Percentiles rank a stretch among this genome's conserved stretches.
phyloP scores from a whole-genome alignment of 2,329 filamentous ascomycete species.

The Penicillium sp. region DNA sequence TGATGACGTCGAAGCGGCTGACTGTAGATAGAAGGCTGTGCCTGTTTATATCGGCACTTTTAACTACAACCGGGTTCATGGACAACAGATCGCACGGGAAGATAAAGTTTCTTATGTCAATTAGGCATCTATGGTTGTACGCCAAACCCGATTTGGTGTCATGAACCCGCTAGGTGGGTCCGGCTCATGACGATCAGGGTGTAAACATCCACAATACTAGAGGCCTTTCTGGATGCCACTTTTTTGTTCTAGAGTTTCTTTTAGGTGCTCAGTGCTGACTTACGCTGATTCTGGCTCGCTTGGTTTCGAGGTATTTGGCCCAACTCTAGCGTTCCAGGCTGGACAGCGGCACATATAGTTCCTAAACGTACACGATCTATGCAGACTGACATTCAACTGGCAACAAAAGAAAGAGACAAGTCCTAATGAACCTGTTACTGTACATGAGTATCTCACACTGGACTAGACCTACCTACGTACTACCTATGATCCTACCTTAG shows the following conservation, averaged over 20 bases:
- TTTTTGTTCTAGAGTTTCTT: background rate
- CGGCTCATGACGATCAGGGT: background rate
- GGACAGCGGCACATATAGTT: too few relatives aligned
- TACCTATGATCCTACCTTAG: too few relatives aligned
- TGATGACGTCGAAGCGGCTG: background rate
- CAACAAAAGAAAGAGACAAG: too few relatives aligned
- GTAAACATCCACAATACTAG: background rate
- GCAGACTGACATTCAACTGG: too few relatives aligned
- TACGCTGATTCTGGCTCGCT: too few relatives aligned
- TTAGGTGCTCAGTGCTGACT: too few relatives aligned
- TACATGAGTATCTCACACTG: too few relatives aligned
- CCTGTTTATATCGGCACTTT: background rate
- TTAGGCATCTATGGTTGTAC: background rate
- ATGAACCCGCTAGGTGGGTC: constrained; percentile 3
- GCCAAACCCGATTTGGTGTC: background rate
- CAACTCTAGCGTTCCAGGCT: too few relatives aligned
- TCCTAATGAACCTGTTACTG: too few relatives aligned
- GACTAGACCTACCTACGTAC: too few relatives aligned
- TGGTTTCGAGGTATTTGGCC: too few relatives aligned
- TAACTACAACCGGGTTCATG: background rate
- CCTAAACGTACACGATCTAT: too few relatives aligned
- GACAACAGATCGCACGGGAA: background rate
- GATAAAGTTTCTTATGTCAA: background rate
- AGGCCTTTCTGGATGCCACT: background rate
- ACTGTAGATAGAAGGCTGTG: background rate